phyloP scores from a whole-genome alignment of 1,284 basidiomycete genomes.

The Mycosarcoma mackinlayi region DNA sequence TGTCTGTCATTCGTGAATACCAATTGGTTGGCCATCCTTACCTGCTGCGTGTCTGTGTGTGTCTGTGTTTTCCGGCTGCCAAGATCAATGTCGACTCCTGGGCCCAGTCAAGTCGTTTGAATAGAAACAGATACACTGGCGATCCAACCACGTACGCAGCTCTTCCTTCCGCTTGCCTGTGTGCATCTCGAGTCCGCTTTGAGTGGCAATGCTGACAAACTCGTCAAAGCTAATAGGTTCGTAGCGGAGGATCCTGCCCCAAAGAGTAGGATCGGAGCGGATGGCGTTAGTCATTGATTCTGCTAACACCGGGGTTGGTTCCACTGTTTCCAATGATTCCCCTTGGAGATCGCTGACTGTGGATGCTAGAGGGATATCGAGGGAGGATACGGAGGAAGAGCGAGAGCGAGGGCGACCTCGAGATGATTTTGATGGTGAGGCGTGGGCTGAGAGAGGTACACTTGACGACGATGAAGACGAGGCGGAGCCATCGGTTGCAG shows the following conservation, averaged over 20 bases:
- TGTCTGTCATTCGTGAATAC: background rate
- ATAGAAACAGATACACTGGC: conserved; percentile 45
- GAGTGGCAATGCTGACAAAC: conserved; percentile 31
- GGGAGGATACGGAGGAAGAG: conserved; percentile 16
- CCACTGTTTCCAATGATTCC: conserved; percentile 6
- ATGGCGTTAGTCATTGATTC: conserved; percentile 29
- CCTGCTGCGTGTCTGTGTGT: background rate
- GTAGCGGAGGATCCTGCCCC: conserved; percentile 32
- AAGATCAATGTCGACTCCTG: conserved; percentile 29
- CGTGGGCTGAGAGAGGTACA: conserved; percentile 14
- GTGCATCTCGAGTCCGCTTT: conserved; percentile 17
- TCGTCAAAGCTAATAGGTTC: conserved; percentile 50
- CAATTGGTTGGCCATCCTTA: background rate
- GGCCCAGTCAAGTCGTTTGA: conserved; percentile 27
- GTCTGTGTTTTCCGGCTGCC: too few relatives aligned
- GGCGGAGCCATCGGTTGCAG: conserved; percentile 18
- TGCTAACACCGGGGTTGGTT: conserved; percentile 23
- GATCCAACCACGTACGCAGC: conserved; percentile 37
- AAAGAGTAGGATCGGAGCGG: conserved; percentile 3
- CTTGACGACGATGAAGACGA: conserved; percentile 4
- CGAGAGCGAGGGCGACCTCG: conserved; percentile 8
- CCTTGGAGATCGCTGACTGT: too few relatives aligned
- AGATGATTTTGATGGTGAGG: conserved; percentile 4
- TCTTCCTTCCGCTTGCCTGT: conserved; percentile 32
- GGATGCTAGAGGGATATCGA: conserved; percentile 18